Base-by-base conservation (phyloP, 164 flowering plant species). In the Vitis rotundifolia region DNA sequence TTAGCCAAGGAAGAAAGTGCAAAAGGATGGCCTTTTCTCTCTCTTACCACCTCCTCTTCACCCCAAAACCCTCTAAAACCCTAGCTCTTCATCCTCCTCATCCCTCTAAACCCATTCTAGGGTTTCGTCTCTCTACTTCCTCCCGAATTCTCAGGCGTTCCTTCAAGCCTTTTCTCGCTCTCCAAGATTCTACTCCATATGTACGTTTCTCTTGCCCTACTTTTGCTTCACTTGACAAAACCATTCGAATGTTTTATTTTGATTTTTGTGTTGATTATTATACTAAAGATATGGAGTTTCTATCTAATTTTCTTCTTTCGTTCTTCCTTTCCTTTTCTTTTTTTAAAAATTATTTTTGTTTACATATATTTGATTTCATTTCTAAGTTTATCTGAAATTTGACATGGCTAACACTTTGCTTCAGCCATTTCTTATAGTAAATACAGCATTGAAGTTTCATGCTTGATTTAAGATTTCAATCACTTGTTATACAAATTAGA, bases 11-110 rank as follows among this genome's bases (percentile, higher is more conserved):
- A 19, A 31, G 49, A 14, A 12, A 61, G 64, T 13, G 2, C 6
- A 6, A 13, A 13, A 62, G 12, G 54, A 80, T 80, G 83, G 78
- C 78, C 9, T 18, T 64, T n/a, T 62, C 75, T 37, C 61, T 73
- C 68, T 55, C 74, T 2, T 70, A 59, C 71, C 61, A 72, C 80
- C 12, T 68, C 29, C 29, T 77, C 49, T 50, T 62, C 63, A 61
- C 76, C 59, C 26, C 73, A 54, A 61, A 57, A 19, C 66, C 75
- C 65, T 63, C 68, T 29, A 29, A 64, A 13, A 26, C 54, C 49
- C 69, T 49, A 28, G 9, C 65, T 50, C 49, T 64, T 19, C 60
- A n/a, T 5, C 3, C 59, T 15, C 69, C 64, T 31, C 55, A 10
- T 53, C 63, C 54, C 66, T 63, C 11, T 61, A 61, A 55, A 11